phyloP scores from a whole-genome alignment of 768 basidiomycete species.

The Naganishia friedmannii region DNA sequence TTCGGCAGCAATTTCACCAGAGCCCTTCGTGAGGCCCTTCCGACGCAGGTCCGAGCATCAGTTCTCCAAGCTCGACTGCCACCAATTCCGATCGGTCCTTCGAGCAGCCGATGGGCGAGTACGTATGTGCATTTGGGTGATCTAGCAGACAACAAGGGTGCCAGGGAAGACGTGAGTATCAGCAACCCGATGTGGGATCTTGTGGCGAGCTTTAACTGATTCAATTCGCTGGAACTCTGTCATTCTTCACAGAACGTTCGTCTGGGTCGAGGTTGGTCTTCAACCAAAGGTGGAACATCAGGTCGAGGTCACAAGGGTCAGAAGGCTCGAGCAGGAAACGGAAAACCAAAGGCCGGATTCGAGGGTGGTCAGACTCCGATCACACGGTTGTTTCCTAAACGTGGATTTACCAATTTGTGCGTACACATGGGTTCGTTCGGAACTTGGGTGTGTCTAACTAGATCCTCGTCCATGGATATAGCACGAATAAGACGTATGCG shows the following conservation, averaged over 20 bases:
- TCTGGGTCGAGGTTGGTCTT: slow-evolving; percentile 87
- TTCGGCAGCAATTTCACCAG: slow-evolving; percentile 12
- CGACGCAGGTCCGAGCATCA: not conserved
- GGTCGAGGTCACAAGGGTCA: slow-evolving; percentile 94
- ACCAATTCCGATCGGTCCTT: slow-evolving; percentile 28
- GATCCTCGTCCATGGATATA: slow-evolving; percentile 46
- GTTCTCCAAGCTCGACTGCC: slow-evolving; percentile 1
- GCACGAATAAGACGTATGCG: slow-evolving; percentile 71
- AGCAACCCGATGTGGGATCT: not conserved
- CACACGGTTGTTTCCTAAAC: slow-evolving; percentile 83
- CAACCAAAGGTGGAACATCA: slow-evolving; percentile 84
- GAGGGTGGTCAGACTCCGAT: slow-evolving; percentile 98
- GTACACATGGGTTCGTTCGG: slow-evolving; percentile 45
- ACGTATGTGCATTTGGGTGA: slow-evolving; percentile 41
- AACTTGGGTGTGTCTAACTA: not conserved
- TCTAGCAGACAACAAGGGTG: slow-evolving; percentile 41
- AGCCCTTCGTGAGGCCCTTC: slow-evolving; percentile 22
- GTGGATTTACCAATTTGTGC: slow-evolving; percentile 88
- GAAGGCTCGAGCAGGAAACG: slow-evolving; percentile 83
- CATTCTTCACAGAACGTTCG: slow-evolving; percentile 54
- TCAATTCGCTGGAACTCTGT: not conserved
- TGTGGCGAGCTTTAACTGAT: not conserved
- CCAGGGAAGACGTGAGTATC: slow-evolving; percentile 38
- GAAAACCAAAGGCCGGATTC: slow-evolving; percentile 75
- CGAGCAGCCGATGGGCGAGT: slow-evolving; percentile 40